Conservation (phyloP, 106 monocot species). For the Narthecium ossifragum region DNA sequence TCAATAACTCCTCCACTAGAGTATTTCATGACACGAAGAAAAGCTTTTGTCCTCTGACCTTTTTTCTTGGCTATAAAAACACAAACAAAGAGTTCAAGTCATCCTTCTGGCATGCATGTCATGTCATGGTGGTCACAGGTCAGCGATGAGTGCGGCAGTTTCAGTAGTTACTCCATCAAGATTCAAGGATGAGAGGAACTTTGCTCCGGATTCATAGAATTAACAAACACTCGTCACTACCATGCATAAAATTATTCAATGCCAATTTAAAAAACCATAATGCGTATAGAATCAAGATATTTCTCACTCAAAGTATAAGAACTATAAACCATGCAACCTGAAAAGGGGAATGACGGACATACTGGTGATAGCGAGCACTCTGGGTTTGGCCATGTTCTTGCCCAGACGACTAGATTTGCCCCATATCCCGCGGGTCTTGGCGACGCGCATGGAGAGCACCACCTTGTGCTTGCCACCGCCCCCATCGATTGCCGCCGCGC, state of each 20-base stretch:
- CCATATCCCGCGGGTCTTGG: slow-evolving; percentile 85
- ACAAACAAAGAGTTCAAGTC: neutral
- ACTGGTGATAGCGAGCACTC: slow-evolving; percentile 84
- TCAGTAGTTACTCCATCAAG: neutral
- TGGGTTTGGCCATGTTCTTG: slow-evolving; percentile 89
- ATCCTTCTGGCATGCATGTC: neutral
- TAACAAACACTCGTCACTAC: too few relatives aligned
- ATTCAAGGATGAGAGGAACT: too few relatives aligned
- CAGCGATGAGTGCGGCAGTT: neutral
- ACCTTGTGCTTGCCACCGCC: slow-evolving; percentile 65
- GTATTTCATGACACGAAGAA: slow-evolving; percentile 88
- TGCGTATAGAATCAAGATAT: neutral
- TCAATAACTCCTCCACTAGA: slow-evolving; percentile 90
- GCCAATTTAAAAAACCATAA: neutral
- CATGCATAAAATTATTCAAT: neutral
- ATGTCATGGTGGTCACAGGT: neutral
- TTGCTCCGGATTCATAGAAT: too few relatives aligned
- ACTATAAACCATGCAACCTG: too few relatives aligned
- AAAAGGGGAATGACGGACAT: neutral
- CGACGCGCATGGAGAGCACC: slow-evolving; percentile 76
- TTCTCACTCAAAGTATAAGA: neutral
- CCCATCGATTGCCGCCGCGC: slow-evolving; percentile 75
- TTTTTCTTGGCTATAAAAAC: slow-evolving; percentile 57
- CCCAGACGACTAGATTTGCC: slow-evolving; percentile 68
- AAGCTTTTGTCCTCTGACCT: slow-evolving; percentile 66